Percentiles rank a stretch among this genome's conserved stretches.
Conservation (phyloP, 352 stramenopile genomes). For the Globisporangium ultimum region DNA sequence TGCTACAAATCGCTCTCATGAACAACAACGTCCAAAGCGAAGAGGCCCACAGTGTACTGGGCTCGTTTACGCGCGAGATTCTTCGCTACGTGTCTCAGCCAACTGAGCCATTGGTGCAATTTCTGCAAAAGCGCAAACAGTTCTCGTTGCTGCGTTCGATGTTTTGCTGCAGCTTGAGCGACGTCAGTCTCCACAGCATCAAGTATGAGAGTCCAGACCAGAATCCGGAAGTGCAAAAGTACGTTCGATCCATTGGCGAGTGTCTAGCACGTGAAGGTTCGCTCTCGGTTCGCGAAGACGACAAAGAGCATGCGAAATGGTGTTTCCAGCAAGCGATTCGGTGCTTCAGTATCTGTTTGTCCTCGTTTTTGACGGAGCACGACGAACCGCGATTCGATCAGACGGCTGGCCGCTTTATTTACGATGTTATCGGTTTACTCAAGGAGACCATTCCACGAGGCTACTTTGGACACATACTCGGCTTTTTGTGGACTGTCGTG, state of each 20-base stretch:
- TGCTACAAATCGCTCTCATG: conserved; percentile 29
- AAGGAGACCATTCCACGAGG: conserved; percentile 66
- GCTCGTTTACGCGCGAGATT: conserved; percentile 52
- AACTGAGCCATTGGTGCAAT: conserved; percentile 49
- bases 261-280: conserved; percentile 64
- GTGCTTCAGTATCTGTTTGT: conserved; percentile 72
- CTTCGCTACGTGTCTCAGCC: conserved; percentile 52
- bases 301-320: conserved; percentile 42
- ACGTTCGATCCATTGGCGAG: conserved; percentile 60
- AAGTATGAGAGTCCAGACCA: conserved; percentile 28
- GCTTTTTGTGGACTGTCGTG: conserved; percentile 64
- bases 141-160: conserved; percentile 63
- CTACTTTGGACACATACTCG: conserved; percentile 50
- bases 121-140: conserved; percentile 66
- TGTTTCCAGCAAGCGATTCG: conserved; percentile 71
- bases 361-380: conserved; percentile 45
- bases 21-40: conserved; percentile 46
- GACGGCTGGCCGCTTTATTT: conserved; percentile 54
- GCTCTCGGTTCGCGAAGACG: conserved; percentile 28
- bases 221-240: conserved; percentile 34
- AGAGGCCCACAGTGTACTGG: conserved; percentile 50
- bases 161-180: conserved; percentile 60
- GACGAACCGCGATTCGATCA: conserved; percentile 23
- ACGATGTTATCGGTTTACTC: conserved; percentile 53
- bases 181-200: conserved; percentile 44